Evolutionary conservation across 495 filamentous ascomycete species (phyloP), one percentile per base, ranked within the genome.

Genomic region (Xeromyces bisporus): DNA sequence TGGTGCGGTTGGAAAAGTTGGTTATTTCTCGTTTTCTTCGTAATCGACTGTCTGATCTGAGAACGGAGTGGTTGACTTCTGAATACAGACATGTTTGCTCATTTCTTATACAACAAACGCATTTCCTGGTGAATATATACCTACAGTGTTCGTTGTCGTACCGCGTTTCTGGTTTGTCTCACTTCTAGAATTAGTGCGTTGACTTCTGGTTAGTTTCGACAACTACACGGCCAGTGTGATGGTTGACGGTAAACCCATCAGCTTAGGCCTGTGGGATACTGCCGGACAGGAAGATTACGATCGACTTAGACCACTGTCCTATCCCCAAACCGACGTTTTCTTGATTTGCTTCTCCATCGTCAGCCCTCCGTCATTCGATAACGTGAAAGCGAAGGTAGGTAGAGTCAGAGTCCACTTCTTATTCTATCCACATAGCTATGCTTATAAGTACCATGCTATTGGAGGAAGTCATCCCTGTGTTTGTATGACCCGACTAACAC

Each of bases 41-140:
- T 13, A 16, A 7, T 33, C 33, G 25, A 25, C 29, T 18, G 20
- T 18, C 16, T 10, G 16, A 18, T 15, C 13, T 12, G 15, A 24
- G 23, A 11, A 27, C 26, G 6, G n/a, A 27, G 26, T 31, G 9
- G 26, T 26, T 34, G 12, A 31, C 30, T 34, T 18, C 47, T 32
- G 38, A 21, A 23, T 35, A 15, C 45, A 96, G 91, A 97, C 89
- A 66, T 97, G 89, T 64, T 78, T 97, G 34, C 77, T 97, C 42
- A 97, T 97, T 50, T 96, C 89, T 12, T 96, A 96, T 55, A 96
- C 89, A 23, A 97, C 89, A 29, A 97, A 97, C 66, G 89, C 89
- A 24, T 97, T 97, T 55, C 89, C 89, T 10, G 89, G 89, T 41
- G 89, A 97, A 65, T 97, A 97, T 51, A 94, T 97, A 50, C 89